Conservation (phyloP, 2,329 filamentous ascomycete genomes). For the Metarhizium sp. region DNA sequence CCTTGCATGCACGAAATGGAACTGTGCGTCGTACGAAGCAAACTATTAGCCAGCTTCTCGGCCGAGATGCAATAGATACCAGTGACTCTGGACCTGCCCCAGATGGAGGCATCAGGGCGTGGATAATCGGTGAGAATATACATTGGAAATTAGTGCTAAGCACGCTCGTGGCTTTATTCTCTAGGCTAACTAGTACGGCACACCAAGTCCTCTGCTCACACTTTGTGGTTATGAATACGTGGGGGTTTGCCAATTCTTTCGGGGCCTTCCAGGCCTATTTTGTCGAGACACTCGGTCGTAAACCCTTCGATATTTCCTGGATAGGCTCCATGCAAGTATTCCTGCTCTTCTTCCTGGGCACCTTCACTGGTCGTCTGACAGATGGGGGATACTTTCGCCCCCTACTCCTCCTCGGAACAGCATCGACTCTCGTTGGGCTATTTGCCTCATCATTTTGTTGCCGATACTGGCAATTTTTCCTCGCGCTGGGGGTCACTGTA, state of each 20-base stretch:
- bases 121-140: too few relatives aligned
- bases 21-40: too few relatives aligned
- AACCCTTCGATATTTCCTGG: constrained; percentile 35
- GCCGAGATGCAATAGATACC: too few relatives aligned
- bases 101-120: too few relatives aligned
- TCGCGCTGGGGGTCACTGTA: constrained; percentile 45
- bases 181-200: too few relatives aligned
- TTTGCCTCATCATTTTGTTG: constrained; percentile 34
- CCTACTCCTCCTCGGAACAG: constrained; percentile 12
- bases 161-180: too few relatives aligned
- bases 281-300: constrained; percentile 16
- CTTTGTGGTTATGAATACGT: too few relatives aligned
- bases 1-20: too few relatives aligned
- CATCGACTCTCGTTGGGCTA: constrained; percentile 34
- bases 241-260: constrained; percentile 11
- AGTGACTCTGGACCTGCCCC: too few relatives aligned
- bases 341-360: constrained; percentile 29
- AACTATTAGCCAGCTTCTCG: too few relatives aligned
- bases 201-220: too few relatives aligned
- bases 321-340: constrained; percentile 37
- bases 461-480: constrained; percentile 36
- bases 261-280: constrained; percentile 31
- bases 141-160: too few relatives aligned
- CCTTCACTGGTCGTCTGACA: constrained; percentile 29
- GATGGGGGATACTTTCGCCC: constrained; percentile 30